Evolutionary conservation across 305 asterid genomes (phyloP).

Genomic region (Solanum chacoense): DNA sequence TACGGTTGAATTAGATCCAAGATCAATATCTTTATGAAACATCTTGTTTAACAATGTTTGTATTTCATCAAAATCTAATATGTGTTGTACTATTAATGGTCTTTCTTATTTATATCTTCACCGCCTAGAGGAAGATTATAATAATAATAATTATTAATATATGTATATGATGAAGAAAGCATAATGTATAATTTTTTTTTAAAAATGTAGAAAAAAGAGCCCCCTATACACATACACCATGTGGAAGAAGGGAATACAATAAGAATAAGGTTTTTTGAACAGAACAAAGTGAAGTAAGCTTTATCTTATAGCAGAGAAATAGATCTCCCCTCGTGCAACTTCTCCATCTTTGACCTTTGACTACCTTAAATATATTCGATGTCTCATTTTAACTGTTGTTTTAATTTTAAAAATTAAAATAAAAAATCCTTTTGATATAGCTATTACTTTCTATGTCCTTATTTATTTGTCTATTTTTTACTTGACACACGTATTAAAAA

Average conservation of each 20-base stretch:
- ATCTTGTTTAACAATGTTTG: not conserved
- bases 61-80: not conserved
- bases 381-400: not conserved
- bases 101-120: not conserved
- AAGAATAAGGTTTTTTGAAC: not conserved
- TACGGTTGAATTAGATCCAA: not conserved
- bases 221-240: not conserved
- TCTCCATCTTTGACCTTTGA: not conserved
- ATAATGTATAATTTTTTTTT: not conserved
- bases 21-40: not conserved
- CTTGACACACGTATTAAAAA: not conserved
- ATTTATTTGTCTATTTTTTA: not conserved
- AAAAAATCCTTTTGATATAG: not conserved
- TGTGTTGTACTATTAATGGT: not conserved
- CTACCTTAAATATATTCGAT: not conserved
- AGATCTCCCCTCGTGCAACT: not conserved
- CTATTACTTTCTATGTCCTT: no score
- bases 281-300: not conserved
- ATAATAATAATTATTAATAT: not conserved
- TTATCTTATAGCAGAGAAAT: not conserved
- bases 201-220: not conserved
- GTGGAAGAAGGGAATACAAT: not conserved
- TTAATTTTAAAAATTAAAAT: not conserved
- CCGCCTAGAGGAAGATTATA: not conserved
- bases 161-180: not conserved